Conservation (phyloP, 208 protist genomes). For the Trypanosoma congolense region DNA sequence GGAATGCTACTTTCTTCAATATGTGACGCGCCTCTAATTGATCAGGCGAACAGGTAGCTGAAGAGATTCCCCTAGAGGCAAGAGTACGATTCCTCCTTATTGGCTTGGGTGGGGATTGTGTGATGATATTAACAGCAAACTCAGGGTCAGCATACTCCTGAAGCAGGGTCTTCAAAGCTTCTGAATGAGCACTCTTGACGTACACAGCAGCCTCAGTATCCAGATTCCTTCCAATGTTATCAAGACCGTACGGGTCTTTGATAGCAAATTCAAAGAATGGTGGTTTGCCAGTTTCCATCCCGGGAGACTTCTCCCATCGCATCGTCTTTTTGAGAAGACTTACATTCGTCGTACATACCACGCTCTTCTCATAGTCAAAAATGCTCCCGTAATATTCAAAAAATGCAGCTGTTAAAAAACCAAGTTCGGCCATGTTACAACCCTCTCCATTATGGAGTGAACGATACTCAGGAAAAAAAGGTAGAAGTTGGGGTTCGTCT, state of each 20-base stretch:
- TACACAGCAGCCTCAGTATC: slow-evolving; percentile 47
- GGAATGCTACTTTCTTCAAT: slow-evolving; percentile 73
- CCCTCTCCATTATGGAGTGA: slow-evolving; percentile 28
- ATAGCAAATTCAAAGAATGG: slow-evolving; percentile 88
- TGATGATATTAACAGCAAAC: slow-evolving; percentile 39
- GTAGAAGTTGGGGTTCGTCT: slow-evolving; percentile 49
- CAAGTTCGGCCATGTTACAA: slow-evolving; percentile 51
- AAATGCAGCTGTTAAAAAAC: slow-evolving; percentile 72
- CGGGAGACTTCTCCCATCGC: slow-evolving; percentile 56
- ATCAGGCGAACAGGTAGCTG: slow-evolving; percentile 43
- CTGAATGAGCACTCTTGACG: slow-evolving; percentile 46
- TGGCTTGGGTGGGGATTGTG: slow-evolving; percentile 42
- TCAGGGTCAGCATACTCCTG: slow-evolving; percentile 46
- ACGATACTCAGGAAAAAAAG: slow-evolving; percentile 45
- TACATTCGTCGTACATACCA: slow-evolving; percentile 80
- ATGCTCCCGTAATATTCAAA: slow-evolving; percentile 80
- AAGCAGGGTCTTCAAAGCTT: slow-evolving; percentile 35
- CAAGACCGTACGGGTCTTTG: slow-evolving; percentile 84
- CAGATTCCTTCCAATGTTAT: slow-evolving; percentile 88
- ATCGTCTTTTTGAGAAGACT: slow-evolving; percentile 66
- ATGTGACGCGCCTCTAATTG: slow-evolving; percentile 77
- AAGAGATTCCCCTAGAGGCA: slow-evolving; percentile 65
- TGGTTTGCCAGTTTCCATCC: slow-evolving; percentile 31
- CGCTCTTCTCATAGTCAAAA: slow-evolving; percentile 73
- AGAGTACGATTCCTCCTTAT: slow-evolving; percentile 34